Evolutionary conservation across 2,329 filamentous ascomycete genomes (phyloP).

Genomic region (Pseudogymnoascus sp.): DNA sequence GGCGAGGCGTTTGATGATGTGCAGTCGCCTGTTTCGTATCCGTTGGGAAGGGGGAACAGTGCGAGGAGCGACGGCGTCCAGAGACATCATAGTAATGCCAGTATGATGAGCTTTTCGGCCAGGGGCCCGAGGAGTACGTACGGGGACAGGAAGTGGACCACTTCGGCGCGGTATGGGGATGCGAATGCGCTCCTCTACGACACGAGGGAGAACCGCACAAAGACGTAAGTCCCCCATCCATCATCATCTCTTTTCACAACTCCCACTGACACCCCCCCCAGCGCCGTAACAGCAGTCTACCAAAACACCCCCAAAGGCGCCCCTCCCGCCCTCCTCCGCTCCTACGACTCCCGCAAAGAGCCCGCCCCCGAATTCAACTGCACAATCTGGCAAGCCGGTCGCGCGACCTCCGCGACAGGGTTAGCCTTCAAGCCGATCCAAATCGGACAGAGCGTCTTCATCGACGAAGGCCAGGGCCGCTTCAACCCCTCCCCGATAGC

Average conservation of each 20-base stretch:
- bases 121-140: conserved; percentile 54
- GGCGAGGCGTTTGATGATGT: conserved; percentile 28
- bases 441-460: conserved; percentile 87
- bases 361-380: conserved; percentile 86
- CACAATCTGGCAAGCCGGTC: conserved; percentile 93
- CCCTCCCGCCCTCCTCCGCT: conserved; percentile 70
- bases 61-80: conserved; percentile 39
- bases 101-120: conserved; percentile 72
- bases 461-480: conserved; percentile 84
- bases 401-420: conserved; percentile 86
- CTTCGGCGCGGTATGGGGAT: conserved; percentile 60
- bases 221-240: conserved; percentile 60
- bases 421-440: conserved; percentile 94
- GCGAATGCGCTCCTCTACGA: conserved; percentile 86
- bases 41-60: conserved; percentile 36
- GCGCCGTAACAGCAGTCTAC: conserved; percentile 84
- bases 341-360: conserved; percentile 91
- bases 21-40: conserved; percentile 20
- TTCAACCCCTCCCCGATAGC: conserved; percentile 85
- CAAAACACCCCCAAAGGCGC: conserved; percentile 68
- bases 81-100: conserved; percentile 71
- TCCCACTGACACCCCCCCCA: conserved; percentile 33
- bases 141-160: not conserved
- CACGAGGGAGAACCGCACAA: conserved; percentile 73
- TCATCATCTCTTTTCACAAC: conserved; percentile 2